Base-by-base conservation (phyloP, 306 rosid species). In the Lathyrus sativus region DNA sequence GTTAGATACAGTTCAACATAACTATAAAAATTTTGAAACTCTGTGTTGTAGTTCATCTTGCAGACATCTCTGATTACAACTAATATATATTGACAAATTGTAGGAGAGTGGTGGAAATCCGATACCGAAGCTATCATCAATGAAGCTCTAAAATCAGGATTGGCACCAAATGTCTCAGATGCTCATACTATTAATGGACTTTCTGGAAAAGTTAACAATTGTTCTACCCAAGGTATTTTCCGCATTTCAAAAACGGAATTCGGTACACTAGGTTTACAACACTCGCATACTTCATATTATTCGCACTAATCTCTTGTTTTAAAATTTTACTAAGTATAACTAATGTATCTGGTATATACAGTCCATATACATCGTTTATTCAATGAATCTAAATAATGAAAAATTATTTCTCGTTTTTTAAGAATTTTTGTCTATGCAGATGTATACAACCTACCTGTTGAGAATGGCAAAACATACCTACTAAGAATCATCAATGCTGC, bases 71-170 rank as follows among this genome's bases (percentile, higher is more conserved):
- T 5, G 6, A 31, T 35, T 35, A 35, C 9, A 35, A 35, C 9
- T 35, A 35, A 7, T 2, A 35, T 35, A 35, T 35, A 6, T 26
- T 28, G 15, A 60, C 22, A 10, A 68, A 55, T 77, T 82, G 65
- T 75, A 91, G 98, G 80, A 70, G 98, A 89, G 70, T 92, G 98
- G 98, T 92, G 98, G 98, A 92, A 92, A 73, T 92, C 98, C 7
- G 96, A 92, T 59, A 89, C 96, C 2, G 98, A 92, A 74, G 82
- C 85, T 5, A 74, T 92, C 31, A 84, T 92, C 76, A 92, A 92
- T 67, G 89, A 89, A 81, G 98, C 98, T 57, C 68, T 87, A 0
- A 73, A 80, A 17, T 82, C 95, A 26, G 98, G 98, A 61, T 17
- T 80, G 76, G 96, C 95, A 58, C 98, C 98, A 19, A 89, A 86